Base-by-base conservation (phyloP, 352 stramenopile genomes). In the Phytophthora pini region DNA sequence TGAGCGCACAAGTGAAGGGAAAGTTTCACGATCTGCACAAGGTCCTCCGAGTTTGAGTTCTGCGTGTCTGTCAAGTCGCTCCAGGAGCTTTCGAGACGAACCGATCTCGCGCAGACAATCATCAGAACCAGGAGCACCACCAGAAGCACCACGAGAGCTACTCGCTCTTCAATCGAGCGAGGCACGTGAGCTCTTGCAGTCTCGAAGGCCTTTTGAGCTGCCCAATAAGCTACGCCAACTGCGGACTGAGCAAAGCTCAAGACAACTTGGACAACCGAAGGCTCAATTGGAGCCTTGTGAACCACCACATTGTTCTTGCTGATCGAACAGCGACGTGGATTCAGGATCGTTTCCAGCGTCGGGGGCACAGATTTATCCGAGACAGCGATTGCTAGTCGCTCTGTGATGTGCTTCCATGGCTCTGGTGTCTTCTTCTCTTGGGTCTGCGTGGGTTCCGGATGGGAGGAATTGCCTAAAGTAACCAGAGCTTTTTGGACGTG, bases 401-500 rank as follows among this genome's bases (percentile, higher is more conserved):
- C 27, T 5, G 51, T 31, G 36, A 72, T 55, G 40, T 55, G 31
- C 0, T 59, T 36, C 65, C 65, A 72, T 4, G 58, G 65, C 45
- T 54, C 52, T n/a, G 36, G 6, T 7, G 12, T 17, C 3, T 4
- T 26, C 2, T 13, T 53, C 15, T 6, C 13, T 44, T 43, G 17
- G 36, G 5, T 40, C 13, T 47, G n/a, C 22, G 12, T 3, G 2
- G 36, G 20, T 34, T 65, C 27, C 36, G 22, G 38, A 2, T 40
- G 53, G 12, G 68, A 22, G 2, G 60, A 32, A 1, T 65, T 31
- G 2, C 51, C 43, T 9, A 83, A 58, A 15, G 32, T 29, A 40
- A 11, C 10, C 17, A 83, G 22, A 0, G 75, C 75, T 4, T 20
- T 17, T 63, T 66, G 36, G 31, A 39, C 22, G 69, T 79, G 76